Evolutionary conservation across 176 grass and related monocot genomes (phyloP).

Genomic region (Triticum dicoccoides): DNA sequence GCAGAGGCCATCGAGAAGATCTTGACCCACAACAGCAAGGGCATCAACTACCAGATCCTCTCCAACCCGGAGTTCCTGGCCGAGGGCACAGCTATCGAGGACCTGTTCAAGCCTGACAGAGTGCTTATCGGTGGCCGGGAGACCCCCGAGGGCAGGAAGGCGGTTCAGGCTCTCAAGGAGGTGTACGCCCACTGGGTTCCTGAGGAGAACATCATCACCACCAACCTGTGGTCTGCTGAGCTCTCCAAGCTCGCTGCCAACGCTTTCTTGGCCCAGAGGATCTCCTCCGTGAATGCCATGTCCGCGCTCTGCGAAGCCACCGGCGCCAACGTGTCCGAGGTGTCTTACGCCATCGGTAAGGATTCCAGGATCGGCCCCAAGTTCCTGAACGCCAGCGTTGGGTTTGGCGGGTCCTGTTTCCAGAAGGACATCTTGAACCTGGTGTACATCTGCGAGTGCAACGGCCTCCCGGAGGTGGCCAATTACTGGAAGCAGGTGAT

Average conservation of each 20-base stretch:
- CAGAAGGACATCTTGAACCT: slow-evolving; percentile 89
- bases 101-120: slow-evolving; percentile 76
- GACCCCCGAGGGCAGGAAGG: slow-evolving; percentile 70
- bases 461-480: slow-evolving; percentile 76
- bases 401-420: slow-evolving; percentile 81
- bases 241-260: slow-evolving; percentile 84
- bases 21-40: slow-evolving; percentile 91
- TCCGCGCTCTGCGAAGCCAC: slow-evolving; percentile 84
- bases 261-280: slow-evolving; percentile 81
- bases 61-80: slow-evolving; percentile 91
- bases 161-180: slow-evolving; percentile 71
- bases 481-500: slow-evolving; percentile 96
- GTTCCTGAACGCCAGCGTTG: slow-evolving; percentile 86
- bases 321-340: slow-evolving; percentile 66
- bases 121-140: slow-evolving; percentile 84
- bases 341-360: slow-evolving; percentile 70
- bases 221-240: slow-evolving; percentile 86
- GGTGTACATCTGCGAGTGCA: slow-evolving; percentile 91
- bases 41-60: slow-evolving; percentile 90
- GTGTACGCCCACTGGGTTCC: slow-evolving; percentile 91
- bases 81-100: slow-evolving; percentile 70
- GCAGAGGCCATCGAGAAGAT: slow-evolving; percentile 91
- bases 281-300: slow-evolving; percentile 85
- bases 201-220: slow-evolving; percentile 77
- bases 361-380: slow-evolving; percentile 80